Base-by-base conservation (phyloP, 331 rosid genomes). In the Saraca asoca region DNA sequence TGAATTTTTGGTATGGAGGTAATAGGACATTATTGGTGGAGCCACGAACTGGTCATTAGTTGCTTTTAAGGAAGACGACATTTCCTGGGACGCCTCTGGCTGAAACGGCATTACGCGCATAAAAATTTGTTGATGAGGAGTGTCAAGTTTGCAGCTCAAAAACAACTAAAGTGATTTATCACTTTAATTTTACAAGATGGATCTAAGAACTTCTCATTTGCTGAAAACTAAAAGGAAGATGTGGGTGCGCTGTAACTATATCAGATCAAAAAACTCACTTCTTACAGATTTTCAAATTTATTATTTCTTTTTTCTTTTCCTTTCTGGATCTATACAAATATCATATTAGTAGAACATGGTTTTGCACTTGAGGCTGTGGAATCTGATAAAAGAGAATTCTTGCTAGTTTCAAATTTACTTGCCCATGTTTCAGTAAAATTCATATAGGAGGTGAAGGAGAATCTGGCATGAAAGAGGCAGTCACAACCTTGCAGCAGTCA, bases 1-100 rank as follows among this genome's bases (percentile, higher is more conserved):
- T 54, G 83, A 86, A 51, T 91, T 84, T 58, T 79, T 88, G 83
- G 73, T 88, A 85, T 78, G 93, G 91, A 71, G 88, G 95, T 57
- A n/a, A n/a, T n/a, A n/a, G n/a, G n/a, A n/a, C n/a, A n/a, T n/a
- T n/a, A n/a, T n/a, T n/a, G n/a, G n/a, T n/a, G n/a, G n/a, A n/a
- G n/a, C n/a, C n/a, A n/a, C n/a, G n/a, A n/a, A n/a, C n/a, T n/a
- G n/a, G n/a, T n/a, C n/a, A n/a, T n/a, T n/a, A n/a, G n/a, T n/a
- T n/a, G n/a, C n/a, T n/a, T n/a, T n/a, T n/a, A n/a, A n/a, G n/a
- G 56, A 81, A 85, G 80, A 85, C 51, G 74, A 83, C 82, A 62
- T 60, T 90, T 51, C 87, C 88, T 14, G 97, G 95, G 65, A 90
- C 93, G 52, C 69, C 90, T 50, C 52, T 82, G 67, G 95, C 97